Evolutionary conservation across 2,329 filamentous ascomycete species (phyloP), one percentile per base, ranked within the genome.

Genomic region (Didymella sp.): DNA sequence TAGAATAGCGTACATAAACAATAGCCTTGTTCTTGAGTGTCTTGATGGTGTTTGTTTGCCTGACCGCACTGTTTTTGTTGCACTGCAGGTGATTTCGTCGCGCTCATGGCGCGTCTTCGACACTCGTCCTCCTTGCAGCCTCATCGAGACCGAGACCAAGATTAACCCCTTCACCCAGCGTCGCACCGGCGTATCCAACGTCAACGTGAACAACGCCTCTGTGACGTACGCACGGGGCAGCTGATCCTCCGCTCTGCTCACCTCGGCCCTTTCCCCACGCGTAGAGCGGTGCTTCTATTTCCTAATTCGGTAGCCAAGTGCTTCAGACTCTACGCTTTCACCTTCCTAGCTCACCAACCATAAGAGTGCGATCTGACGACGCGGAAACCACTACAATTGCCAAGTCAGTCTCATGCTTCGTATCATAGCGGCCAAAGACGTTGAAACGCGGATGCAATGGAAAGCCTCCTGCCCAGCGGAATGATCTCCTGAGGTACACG

Each of bases 291-390:
- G 58, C 59, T 64, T 58, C 59, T 54, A 60, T 62, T 62, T 64
- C 51, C 60, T 62, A 57, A 50, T 37, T 62, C 48, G 51, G 45
- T 58, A 68, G 64, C 64, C 63, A 71, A 68, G 53, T 59, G 47
- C 33, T 59, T 55, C 59, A 54, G 43, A 30, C 48, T 40, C 51
- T 31, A 45, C 46, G 22, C 56, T 38, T 49, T 79, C 85, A 87
- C 83, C 82, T 89, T 80, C 82, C 82, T 58, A 96, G 80, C 78
- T 96, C 92, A 57, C 92, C 92, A 6, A 96, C 82, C 63, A 96
- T 82, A 72, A 96, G 84, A 40, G 85, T 94, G 46, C 91, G 87
- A 79, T 96, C 92, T n/a, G 92, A 95, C 8, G 92, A 96, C 25
- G 88, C 91, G 52, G 92, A 95, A 40, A 96, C 84, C 75, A 96